These are phyloP conservation scores for Fragaria nilgerrensis DNA, from an alignment of 306 rosid genomes.

Conservation along the genomic window DNA sequence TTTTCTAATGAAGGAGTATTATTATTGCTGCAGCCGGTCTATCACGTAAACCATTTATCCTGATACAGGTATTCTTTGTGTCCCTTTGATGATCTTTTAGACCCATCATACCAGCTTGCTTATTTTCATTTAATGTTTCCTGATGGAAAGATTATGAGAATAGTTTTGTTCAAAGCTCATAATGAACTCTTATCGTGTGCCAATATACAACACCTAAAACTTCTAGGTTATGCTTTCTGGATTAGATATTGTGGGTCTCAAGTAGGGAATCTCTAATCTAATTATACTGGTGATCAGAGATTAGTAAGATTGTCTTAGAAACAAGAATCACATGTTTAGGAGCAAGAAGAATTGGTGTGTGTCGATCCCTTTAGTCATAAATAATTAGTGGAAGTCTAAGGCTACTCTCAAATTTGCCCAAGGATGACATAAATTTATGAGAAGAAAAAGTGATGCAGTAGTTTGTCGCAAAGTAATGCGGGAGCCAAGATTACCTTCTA, in stretches of 20 bases:
- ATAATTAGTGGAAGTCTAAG: not conserved
- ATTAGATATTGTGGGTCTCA: not conserved
- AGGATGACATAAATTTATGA: not conserved
- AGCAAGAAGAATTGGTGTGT: not conserved
- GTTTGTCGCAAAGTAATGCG: not conserved
- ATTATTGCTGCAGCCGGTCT: slow-evolving; percentile 73
- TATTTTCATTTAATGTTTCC: not conserved
- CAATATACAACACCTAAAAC: not conserved
- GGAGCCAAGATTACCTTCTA: not conserved
- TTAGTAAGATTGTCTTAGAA: not conserved
- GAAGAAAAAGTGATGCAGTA: not conserved
- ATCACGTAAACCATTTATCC: slow-evolving; percentile 77
- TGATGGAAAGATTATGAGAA: not conserved
- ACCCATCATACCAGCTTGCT: not conserved
- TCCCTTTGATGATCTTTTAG: not conserved
- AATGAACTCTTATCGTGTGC: not conserved
- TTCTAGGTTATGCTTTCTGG: not conserved
- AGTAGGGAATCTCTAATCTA: not conserved
- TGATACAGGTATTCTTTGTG: slow-evolving; percentile 73
- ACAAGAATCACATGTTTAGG: not conserved
- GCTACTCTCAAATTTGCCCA: not conserved
- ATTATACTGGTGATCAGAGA: not conserved
- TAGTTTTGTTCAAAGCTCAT: not conserved
- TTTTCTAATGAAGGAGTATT: slow-evolving; percentile 18
- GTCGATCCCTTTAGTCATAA: not conserved